These are phyloP conservation scores for Saccharomycopsis hybrid DNA, from an alignment of 1,139 yeast genomes.

Conservation along the genomic window DNA sequence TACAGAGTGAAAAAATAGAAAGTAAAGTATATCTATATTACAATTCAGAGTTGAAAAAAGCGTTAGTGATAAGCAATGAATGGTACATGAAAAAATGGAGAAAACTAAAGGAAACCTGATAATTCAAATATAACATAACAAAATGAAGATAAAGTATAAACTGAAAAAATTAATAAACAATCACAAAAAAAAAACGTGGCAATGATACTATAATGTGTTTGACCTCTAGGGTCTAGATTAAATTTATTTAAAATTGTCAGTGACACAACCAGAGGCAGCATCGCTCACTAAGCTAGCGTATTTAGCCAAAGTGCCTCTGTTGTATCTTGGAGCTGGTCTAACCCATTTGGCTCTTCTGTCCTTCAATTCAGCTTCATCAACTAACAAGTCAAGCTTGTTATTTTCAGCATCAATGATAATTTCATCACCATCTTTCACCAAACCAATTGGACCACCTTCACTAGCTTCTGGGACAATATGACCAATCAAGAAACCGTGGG, in stretches of 20 bases:
- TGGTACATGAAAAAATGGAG: no score
- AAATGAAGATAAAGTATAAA: no score
- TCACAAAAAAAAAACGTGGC: no score
- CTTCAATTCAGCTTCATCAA: constrained; percentile 60
- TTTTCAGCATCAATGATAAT: constrained; percentile 90
- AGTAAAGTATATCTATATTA: no score
- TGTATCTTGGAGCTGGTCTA: constrained; percentile 81
- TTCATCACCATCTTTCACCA: constrained; percentile 86
- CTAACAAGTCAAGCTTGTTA: constrained; percentile 77
- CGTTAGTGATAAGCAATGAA: no score
- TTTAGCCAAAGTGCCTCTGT: constrained; percentile 84
- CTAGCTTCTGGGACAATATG: constrained; percentile 98
- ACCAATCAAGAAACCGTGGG: constrained; percentile 97
- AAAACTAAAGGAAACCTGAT: no score
- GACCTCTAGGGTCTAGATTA: no score
- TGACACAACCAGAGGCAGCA: constrained; percentile 88
- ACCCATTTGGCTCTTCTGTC: constrained; percentile 71
- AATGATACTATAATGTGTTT: no score
- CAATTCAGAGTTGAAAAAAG: no score
- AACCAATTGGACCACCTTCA: constrained; percentile 96
- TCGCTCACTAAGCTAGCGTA: constrained; percentile 80
- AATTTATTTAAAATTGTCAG: constrained; percentile 13
- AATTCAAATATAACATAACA: no score
- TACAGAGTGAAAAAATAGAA: no score
- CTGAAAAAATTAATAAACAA: no score